Evolutionary conservation across 768 basidiomycete genomes (phyloP).

Genomic region (Lactarius tabidus): DNA sequence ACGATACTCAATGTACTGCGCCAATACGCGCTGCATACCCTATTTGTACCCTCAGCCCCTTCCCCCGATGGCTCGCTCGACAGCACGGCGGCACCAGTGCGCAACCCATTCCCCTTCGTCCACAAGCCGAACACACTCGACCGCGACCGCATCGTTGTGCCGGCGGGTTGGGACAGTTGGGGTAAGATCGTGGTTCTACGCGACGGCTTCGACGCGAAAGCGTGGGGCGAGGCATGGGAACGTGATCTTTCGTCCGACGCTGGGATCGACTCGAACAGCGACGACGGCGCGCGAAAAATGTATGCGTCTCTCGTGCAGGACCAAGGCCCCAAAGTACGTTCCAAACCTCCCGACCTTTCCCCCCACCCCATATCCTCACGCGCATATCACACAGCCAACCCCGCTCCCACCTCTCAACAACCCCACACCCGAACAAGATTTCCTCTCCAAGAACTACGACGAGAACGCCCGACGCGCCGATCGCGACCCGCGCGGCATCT

Average conservation of each 20-base stretch:
- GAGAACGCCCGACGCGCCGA: slow-evolving; percentile 87
- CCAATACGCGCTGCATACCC: slow-evolving; percentile 77
- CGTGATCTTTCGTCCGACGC: slow-evolving; percentile 46
- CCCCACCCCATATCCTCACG: too few species aligned
- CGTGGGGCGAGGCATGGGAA: slow-evolving; percentile 80
- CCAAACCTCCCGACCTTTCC: too few species aligned
- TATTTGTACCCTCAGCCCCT: slow-evolving; percentile 71
- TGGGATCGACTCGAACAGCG: slow-evolving; percentile 38
- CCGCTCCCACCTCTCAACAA: slow-evolving; percentile 72
- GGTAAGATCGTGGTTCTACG: slow-evolving; percentile 88
- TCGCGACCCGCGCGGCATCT: slow-evolving; percentile 83
- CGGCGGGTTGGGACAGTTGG: slow-evolving; percentile 98
- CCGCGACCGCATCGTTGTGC: slow-evolving; percentile 87
- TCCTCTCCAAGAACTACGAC: slow-evolving; percentile 89
- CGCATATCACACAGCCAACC: slow-evolving; percentile 43
- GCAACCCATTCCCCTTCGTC: slow-evolving; percentile 82
- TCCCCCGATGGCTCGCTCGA: slow-evolving; percentile 37
- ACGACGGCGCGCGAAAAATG: slow-evolving; percentile 56
- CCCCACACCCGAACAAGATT: slow-evolving; percentile 83
- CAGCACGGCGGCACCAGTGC: slow-evolving; percentile 44
- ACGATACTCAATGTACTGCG: slow-evolving; percentile 70
- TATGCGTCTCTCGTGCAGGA: slow-evolving; percentile 73
- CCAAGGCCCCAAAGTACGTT: slow-evolving; percentile 67
- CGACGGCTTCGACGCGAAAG: slow-evolving; percentile 85
- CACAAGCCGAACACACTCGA: slow-evolving; percentile 90